Evolutionary conservation across 2,329 filamentous ascomycete genomes (phyloP).

Genomic region (Exophiala calicioides): DNA sequence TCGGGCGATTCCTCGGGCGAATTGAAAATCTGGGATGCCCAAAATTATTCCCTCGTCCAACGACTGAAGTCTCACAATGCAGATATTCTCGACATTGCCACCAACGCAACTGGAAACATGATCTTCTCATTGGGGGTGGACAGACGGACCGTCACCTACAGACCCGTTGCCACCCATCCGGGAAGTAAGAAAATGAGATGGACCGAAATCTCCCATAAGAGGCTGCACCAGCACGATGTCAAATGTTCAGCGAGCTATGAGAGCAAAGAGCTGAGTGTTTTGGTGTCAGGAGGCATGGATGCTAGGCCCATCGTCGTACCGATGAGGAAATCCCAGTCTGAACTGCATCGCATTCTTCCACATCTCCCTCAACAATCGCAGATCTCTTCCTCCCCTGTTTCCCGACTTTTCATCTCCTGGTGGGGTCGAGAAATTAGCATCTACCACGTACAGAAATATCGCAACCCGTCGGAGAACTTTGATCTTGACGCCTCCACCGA

Average conservation of each 20-base stretch:
- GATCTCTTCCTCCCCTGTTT: constrained; percentile 69
- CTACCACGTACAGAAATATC: constrained; percentile 57
- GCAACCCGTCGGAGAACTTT: constrained; percentile 3
- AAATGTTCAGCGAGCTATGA: constrained; percentile 93
- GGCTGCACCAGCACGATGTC: constrained; percentile 91
- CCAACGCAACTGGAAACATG: constrained; percentile 74
- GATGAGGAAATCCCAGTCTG: constrained; percentile 60
- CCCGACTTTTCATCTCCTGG: constrained; percentile 81
- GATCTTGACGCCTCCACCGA: constrained; percentile 8
- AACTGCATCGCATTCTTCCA: constrained; percentile 80
- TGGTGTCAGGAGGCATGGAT: constrained; percentile 91
- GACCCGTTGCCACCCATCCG: constrained; percentile 54
- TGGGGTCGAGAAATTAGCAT: constrained; percentile 87
- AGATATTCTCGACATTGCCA: constrained; percentile 85
- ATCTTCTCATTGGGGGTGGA: constrained; percentile 93
- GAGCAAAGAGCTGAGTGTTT: constrained; percentile 75
- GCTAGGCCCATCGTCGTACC: constrained; percentile 80
- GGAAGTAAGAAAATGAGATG: constrained; percentile 62
- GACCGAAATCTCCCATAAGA: constrained; percentile 80
- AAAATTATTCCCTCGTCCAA: constrained; percentile 85
- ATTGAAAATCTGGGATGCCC: constrained; percentile 89
- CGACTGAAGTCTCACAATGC: constrained; percentile 83
- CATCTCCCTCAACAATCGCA: constrained; percentile 77
- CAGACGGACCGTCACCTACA: constrained; percentile 80
- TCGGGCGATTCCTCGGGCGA: constrained; percentile 95